phyloP scores from a whole-genome alignment of 495 filamentous ascomycete genomes.

The Ascodesmis nigricans region DNA sequence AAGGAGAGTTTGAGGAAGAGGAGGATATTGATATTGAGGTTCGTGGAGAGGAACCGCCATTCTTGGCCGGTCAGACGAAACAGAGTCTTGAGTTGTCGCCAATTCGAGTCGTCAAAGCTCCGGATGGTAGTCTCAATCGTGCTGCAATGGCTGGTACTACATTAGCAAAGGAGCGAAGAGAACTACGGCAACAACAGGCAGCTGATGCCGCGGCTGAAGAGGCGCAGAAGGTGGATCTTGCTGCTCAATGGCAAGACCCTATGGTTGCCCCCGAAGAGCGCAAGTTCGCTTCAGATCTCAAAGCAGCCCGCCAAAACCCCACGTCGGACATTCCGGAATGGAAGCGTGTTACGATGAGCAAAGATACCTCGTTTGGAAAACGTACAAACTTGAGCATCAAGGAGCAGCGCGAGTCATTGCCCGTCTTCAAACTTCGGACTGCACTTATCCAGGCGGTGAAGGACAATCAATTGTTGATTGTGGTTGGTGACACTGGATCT shows the following conservation, averaged over 20 bases:
- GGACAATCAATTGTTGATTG: conserved; percentile 80
- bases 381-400: conserved; percentile 85
- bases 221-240: conserved; percentile 59
- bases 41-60: conserved; percentile 85
- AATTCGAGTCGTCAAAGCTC: conserved; percentile 89
- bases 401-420: conserved; percentile 75
- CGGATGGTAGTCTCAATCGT: conserved; percentile 84
- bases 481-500: conserved; percentile 91
- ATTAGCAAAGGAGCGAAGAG: conserved; percentile 76
- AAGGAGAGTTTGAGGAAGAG: conserved; percentile 79
- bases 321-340: conserved; percentile 63
- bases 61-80: conserved; percentile 88
- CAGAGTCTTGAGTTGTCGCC: conserved; percentile 85
- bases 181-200: conserved; percentile 68
- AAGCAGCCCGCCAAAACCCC: conserved; percentile 29
- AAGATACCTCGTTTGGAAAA: conserved; percentile 63
- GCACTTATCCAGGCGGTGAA: conserved; percentile 72
- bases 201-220: conserved; percentile 64
- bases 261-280: conserved; percentile 68
- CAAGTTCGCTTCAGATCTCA: conserved; percentile 69
- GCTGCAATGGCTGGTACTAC: conserved; percentile 82
- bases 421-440: conserved; percentile 74
- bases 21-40: conserved; percentile 97
- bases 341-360: conserved; percentile 66
- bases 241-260: conserved; percentile 87